Base-by-base conservation (phyloP, 768 basidiomycete genomes). In the Albatrellus ellisii region DNA sequence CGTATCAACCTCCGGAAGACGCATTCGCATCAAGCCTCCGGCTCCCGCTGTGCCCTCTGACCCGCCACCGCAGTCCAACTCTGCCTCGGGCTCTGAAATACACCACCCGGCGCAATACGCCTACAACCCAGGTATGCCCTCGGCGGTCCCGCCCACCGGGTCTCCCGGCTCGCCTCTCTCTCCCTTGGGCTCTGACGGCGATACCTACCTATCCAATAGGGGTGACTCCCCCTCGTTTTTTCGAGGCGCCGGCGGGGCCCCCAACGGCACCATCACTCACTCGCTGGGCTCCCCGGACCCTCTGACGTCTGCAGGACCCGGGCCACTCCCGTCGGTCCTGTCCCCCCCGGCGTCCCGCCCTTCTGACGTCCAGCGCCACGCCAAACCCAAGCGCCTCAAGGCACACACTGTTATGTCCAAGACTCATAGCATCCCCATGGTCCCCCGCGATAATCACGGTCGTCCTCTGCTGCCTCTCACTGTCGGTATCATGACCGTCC, bases 401-500 rank as follows among this genome's bases (percentile, higher is more conserved):
- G 76, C 83, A 32, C 84, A 87, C 54, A 82, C 79, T 1, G 79
- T 90, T 25, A 80, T 78, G 3, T 77, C 77, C 50, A 81, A 79
- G 59, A 80, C 69, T 55, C 78, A 70, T 51, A 79, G 73, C 52
- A 87, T 90, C 37, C 85, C 86, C 0, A 73, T 73, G 50, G 79
- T 90, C 2, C 82, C 83, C 2, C 70, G 86, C 6, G 82, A 87
- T 52, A 79, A 73, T 55, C 65, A 66, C 32, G 75, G 75, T 3
- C 72, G 72, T 34, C 84, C 85, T 0, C 69, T 81, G 59, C 60
- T 90, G 4, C 87, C 87, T 0, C 61, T 89, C 25, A 82, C 77
- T 52, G 83, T 88, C 14, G 87, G 87, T 25, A 88, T 89, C 56
- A 87, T 89, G 82, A 85, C 81, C 1, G 77, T 90, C 20, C 67